Evolutionary conservation across 306 rosid genomes (phyloP).

Genomic region (Vigna radiata): DNA sequence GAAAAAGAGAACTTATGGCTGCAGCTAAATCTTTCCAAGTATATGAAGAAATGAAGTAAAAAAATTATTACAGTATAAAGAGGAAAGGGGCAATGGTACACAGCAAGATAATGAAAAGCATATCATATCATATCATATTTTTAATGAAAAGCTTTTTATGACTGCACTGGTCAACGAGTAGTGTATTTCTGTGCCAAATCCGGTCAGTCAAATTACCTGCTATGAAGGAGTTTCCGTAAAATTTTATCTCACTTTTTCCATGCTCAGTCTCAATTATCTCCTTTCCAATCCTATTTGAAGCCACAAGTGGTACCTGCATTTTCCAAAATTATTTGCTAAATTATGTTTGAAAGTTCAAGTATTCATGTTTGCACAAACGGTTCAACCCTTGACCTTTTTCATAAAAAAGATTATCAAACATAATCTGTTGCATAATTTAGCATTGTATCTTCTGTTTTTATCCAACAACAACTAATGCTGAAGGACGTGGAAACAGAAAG

Average conservation of each 20-base stretch:
- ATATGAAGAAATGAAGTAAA: constrained; percentile 7
- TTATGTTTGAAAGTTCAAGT: background rate
- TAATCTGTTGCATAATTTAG: constrained; percentile 3
- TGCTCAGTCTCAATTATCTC: constrained; percentile 87
- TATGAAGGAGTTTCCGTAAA: constrained; percentile 94
- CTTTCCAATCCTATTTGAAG: constrained; percentile 91
- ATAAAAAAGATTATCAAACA: constrained; percentile 4
- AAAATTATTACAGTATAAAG: background rate
- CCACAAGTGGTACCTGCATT: constrained; percentile 89
- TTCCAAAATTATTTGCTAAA: constrained; percentile 37
- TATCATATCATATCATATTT: background rate
- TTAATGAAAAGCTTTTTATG: constrained; percentile 26
- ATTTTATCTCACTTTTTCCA: constrained; percentile 80
- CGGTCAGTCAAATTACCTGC: constrained; percentile 66
- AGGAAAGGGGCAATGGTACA: background rate
- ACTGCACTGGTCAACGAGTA: background rate
- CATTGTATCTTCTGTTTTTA: background rate
- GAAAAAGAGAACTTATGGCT: constrained; percentile 30
- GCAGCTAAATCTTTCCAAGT: constrained; percentile 31
- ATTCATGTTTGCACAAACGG: background rate
- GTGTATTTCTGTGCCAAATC: background rate
- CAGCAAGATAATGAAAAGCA: constrained; percentile 22
- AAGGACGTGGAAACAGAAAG: constrained; percentile 22
- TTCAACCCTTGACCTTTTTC: background rate
- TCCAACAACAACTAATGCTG: constrained; percentile 27